Evolutionary conservation across 2,329 filamentous ascomycete species (phyloP), one percentile per base, ranked within the genome.

Genomic region (Colletotrichum horii): DNA sequence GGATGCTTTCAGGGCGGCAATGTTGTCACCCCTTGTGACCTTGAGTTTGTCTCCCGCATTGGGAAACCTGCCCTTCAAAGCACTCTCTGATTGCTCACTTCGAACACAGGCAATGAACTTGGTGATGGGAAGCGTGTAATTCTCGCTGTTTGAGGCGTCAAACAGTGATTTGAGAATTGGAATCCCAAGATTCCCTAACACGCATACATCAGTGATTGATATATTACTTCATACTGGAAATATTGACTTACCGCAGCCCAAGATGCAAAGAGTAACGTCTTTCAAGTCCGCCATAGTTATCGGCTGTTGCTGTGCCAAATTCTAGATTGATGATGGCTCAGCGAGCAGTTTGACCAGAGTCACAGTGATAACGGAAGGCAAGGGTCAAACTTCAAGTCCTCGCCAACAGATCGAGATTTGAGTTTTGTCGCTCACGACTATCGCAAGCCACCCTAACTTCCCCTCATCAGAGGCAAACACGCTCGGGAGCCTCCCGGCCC

Each of bases 1-100:
- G 5, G 87, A 83, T 1, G 79, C 74, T 24, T 82, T 72, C 0
- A 83, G 79, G 4, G 86, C 87, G 15, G 80, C 78, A 52, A 82
- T 78, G 66, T 84, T 83, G 2, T 83, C 81, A 8, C 83, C 82
- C 6, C 81, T 81, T 3, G 85, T 79, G 3, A 83, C 78, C 0
- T 66, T 66, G 3, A 83, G n/a, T 0, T 73, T 66, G 9, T 73
- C 66, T 11, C 24, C 55, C 14, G 78, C 71, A n/a, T 72, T 52
- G 4, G 56, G 24, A n/a, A 83, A 82, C 5, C 74, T 72, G 3
- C 77, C 66, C 8, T 61, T 75, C 4, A 84, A 74, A 3, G 77
- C 68, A 2, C 78, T 38, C 61, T 78, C 74, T 4, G 82, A 82
- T 4, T 70, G 70, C 22, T 80, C 77, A 14, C 80, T 83, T 4